phyloP scores from a whole-genome alignment of 371 early-diverging fungal species.

The Thermomucor indicae-seudaticae region DNA sequence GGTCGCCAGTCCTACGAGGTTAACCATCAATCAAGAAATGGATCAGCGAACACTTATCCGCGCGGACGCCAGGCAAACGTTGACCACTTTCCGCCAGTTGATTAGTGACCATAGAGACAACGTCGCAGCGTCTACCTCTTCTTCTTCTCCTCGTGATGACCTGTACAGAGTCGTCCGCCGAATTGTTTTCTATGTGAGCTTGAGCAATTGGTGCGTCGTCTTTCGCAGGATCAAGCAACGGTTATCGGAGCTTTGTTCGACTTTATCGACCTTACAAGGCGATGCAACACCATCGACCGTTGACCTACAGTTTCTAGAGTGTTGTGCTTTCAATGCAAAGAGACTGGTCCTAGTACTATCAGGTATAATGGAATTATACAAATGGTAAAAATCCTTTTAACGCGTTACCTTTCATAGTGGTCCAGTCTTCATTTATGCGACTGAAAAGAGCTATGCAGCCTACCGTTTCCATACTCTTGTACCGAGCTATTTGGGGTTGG shows the following conservation, averaged over 20 bases:
- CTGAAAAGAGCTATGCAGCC: slow-evolving; percentile 66
- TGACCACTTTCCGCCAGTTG: too few relatives aligned
- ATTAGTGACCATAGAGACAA: too few relatives aligned
- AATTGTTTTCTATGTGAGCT: slow-evolving; percentile 72
- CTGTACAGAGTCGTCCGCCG: slow-evolving; percentile 62
- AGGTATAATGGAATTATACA: slow-evolving; percentile 17
- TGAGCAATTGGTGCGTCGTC: slow-evolving; percentile 76
- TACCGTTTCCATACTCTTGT: slow-evolving; percentile 62
- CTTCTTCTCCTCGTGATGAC: too few relatives aligned
- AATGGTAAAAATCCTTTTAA: neutral
- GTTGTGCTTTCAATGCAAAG: slow-evolving; percentile 19
- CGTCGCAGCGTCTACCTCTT: too few relatives aligned
- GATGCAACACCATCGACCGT: slow-evolving; percentile 20
- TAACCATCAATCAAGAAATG: too few relatives aligned
- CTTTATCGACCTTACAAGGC: too few relatives aligned
- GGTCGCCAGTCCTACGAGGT: too few relatives aligned
- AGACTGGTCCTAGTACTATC: slow-evolving; percentile 24
- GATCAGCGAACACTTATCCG: too few relatives aligned
- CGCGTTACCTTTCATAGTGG: slow-evolving; percentile 35
- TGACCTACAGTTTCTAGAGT: slow-evolving; percentile 31
- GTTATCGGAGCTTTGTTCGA: slow-evolving; percentile 22
- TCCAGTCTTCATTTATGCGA: slow-evolving; percentile 57
- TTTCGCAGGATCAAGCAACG: slow-evolving; percentile 52
- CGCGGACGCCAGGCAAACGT: too few relatives aligned
- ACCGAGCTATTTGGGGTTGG: slow-evolving; percentile 86